Conservation (phyloP, 148 eudicot species). For the Chenopodium album region DNA sequence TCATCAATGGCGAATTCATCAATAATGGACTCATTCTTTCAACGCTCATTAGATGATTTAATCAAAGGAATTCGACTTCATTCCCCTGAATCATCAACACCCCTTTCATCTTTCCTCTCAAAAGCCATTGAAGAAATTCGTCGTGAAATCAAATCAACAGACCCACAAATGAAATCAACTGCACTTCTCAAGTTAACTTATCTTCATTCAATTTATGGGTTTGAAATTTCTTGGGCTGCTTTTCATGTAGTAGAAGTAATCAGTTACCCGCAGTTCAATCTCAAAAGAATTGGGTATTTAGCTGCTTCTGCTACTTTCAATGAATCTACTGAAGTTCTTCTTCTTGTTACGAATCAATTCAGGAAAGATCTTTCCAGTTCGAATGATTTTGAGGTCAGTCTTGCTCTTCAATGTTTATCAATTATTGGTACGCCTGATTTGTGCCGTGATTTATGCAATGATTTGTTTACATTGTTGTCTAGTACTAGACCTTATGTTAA, state of each 20-base stretch:
- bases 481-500: constrained; percentile 51
- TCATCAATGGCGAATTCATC: background rate
- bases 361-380: constrained; percentile 66
- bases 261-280: constrained; percentile 46
- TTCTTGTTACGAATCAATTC: constrained; percentile 73
- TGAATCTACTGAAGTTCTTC: constrained; percentile 57
- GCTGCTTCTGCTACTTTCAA: constrained; percentile 61
- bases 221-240: constrained; percentile 63
- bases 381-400: constrained; percentile 56
- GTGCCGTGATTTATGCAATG: constrained; percentile 70
- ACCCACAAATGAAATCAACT: constrained; percentile 64
- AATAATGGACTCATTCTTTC: constrained; percentile 74
- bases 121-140: constrained; percentile 62
- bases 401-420: constrained; percentile 59
- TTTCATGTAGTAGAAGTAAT: constrained; percentile 76
- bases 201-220: constrained; percentile 48
- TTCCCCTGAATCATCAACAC: constrained; percentile 29
- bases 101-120: constrained; percentile 54
- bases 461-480: constrained; percentile 50
- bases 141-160: constrained; percentile 73
- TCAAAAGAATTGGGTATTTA: constrained; percentile 66
- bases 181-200: constrained; percentile 76
- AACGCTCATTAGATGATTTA: constrained; percentile 63
- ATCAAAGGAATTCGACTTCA: constrained; percentile 71
- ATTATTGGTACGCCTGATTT: constrained; percentile 59